phyloP scores from a whole-genome alignment of 2,329 filamentous ascomycete genomes.

The Delphinella strobiligena region DNA sequence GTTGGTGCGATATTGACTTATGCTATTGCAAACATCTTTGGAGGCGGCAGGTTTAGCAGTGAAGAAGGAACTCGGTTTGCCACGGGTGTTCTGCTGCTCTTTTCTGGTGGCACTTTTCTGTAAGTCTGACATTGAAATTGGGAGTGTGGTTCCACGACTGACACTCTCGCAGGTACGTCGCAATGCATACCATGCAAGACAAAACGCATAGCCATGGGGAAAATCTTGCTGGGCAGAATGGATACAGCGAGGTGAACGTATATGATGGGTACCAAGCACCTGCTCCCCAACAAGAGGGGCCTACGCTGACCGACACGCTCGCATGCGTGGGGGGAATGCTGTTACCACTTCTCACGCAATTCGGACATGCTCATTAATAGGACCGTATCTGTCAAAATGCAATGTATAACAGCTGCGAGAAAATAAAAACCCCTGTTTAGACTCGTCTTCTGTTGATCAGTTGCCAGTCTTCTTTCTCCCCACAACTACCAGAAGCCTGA shows the following conservation, averaged over 20 bases:
- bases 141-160: conserved; percentile 3
- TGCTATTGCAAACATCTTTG: conserved; percentile 62
- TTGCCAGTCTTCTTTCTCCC: no score
- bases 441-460: no score
- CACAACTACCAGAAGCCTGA: no score
- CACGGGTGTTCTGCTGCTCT: conserved; percentile 87
- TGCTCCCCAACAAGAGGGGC: conserved; percentile 7
- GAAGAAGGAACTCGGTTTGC: conserved; percentile 66
- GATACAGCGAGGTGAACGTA: conserved; percentile 15
- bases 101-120: conserved; percentile 92
- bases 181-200: conserved; percentile 97
- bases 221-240: conserved; percentile 34
- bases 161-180: conserved; percentile 59
- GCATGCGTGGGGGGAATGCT: conserved; percentile 67
- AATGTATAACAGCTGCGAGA: no score
- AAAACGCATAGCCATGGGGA: conserved; percentile 33
- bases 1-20: conserved; percentile 76
- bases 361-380: conserved; percentile 61
- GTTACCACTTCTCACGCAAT: conserved; percentile 62
- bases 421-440: no score
- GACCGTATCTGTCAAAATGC: no score
- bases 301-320: conserved; percentile 39
- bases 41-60: conserved; percentile 45
- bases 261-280: conserved; percentile 9
- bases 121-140: no score